phyloP scores from a whole-genome alignment of 352 stramenopile species.

The Hyaloperonospora arabidopsidis region DNA sequence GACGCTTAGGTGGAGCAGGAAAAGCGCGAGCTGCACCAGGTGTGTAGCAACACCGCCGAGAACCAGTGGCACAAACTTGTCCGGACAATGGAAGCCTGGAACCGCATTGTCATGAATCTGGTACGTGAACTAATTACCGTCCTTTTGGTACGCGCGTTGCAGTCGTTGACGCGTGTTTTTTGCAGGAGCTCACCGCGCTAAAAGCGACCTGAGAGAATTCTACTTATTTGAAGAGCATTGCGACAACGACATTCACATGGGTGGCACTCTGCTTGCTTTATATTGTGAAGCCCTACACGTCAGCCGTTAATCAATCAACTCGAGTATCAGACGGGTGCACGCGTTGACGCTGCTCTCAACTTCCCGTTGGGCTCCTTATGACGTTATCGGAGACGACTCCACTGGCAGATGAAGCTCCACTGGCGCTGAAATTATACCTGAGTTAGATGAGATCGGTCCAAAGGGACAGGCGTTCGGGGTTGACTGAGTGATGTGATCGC shows the following conservation, averaged over 20 bases:
- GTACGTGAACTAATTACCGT: constrained; percentile 17
- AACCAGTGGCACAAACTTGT: constrained; percentile 68
- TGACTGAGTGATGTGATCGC: no score
- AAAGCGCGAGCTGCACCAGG: constrained; percentile 28
- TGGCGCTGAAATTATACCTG: constrained; percentile 10
- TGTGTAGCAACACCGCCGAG: constrained; percentile 35
- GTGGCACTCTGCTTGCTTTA: no score
- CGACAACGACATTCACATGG: no score
- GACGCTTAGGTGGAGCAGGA: constrained; percentile 35
- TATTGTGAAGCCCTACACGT: no score
- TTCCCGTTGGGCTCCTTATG: background rate
- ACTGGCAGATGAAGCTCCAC: constrained; percentile 1
- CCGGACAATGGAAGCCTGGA: constrained; percentile 83
- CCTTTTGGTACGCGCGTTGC: background rate
- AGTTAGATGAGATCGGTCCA: no score
- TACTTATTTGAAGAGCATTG: background rate
- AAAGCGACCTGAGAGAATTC: constrained; percentile 11
- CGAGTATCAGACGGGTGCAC: no score
- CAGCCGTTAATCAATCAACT: no score
- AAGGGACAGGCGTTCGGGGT: no score
- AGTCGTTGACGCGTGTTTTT: constrained; percentile 5
- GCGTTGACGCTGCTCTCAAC: no score
- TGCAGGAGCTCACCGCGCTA: constrained; percentile 31
- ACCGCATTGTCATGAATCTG: constrained; percentile 78
- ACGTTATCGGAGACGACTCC: no score